Conservation (phyloP, 371 early-diverging fungal genomes). For the Mortierella sp. region DNA sequence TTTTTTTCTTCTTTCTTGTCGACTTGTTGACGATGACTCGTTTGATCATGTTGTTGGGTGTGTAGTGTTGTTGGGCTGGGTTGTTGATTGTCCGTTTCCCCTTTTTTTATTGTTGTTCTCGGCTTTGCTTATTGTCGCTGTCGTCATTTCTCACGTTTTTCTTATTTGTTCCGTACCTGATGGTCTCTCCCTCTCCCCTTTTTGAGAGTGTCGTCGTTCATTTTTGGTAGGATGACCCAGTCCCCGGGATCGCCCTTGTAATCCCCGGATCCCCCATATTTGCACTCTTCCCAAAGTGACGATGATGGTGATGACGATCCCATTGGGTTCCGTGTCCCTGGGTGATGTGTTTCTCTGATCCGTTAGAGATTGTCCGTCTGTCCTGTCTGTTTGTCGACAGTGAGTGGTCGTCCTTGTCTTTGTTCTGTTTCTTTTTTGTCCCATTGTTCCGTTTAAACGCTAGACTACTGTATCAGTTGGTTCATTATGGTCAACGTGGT, state of each 20-base stretch:
- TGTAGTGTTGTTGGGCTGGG: not conserved
- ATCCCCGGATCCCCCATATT: not conserved
- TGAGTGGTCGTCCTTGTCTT: not conserved
- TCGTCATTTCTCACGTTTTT: conserved; percentile 11
- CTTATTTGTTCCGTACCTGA: not conserved
- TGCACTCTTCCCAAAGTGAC: not conserved
- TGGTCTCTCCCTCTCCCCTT: not conserved
- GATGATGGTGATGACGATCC: not conserved
- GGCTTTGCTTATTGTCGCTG: not conserved
- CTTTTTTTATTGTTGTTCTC: not conserved
- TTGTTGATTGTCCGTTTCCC: not conserved
- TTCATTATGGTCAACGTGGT: not conserved
- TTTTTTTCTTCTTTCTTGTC: not conserved
- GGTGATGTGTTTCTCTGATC: not conserved
- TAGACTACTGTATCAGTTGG: not conserved
- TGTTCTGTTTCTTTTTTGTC: not conserved
- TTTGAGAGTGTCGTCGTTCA: not conserved
- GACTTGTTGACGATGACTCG: not conserved
- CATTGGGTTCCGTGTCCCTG: not conserved
- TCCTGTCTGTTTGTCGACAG: not conserved
- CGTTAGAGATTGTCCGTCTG: not conserved
- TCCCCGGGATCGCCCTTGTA: not conserved
- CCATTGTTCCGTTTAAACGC: not conserved
- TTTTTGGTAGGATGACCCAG: not conserved
- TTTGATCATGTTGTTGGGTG: not conserved